Percentiles rank a stretch among this genome's conserved stretches.
Conservation (phyloP, 306 rosid genomes). For the Cicer yamashitae region DNA sequence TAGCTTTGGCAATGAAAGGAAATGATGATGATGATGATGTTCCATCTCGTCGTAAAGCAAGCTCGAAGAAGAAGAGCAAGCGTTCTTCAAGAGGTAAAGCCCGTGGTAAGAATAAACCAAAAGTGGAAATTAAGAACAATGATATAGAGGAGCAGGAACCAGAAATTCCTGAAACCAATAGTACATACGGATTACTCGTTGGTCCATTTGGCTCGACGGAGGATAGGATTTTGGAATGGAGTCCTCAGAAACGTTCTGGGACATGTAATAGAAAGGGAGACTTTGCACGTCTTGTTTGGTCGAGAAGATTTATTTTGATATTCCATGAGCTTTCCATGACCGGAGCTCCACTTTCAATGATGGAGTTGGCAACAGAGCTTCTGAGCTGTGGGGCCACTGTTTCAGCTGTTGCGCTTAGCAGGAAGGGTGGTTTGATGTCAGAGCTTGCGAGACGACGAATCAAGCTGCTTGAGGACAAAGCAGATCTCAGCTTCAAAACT, state of each 20-base stretch:
- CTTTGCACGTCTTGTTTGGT: constrained; percentile 95
- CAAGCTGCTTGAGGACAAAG: constrained; percentile 92
- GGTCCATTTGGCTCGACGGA: constrained; percentile 85
- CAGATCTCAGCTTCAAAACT: constrained; percentile 86
- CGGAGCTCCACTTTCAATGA: constrained; percentile 96
- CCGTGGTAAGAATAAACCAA: constrained; percentile 56
- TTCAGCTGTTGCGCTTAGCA: constrained; percentile 94
- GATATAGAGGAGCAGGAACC: constrained; percentile 72
- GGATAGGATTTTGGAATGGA: constrained; percentile 89
- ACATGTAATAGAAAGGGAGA: constrained; percentile 93
- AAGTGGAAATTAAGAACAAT: constrained; percentile 46
- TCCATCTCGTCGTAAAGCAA: constrained; percentile 55
- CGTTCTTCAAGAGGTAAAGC: constrained; percentile 56
- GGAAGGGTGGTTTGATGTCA: constrained; percentile 93
- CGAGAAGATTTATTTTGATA: constrained; percentile 87
- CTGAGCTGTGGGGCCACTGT: constrained; percentile 97
- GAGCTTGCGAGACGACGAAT: constrained; percentile 90
- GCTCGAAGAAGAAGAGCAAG: constrained; percentile 68
- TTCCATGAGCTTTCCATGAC: constrained; percentile 98
- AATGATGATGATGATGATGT: constrained; percentile 27
- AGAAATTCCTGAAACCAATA: constrained; percentile 73
- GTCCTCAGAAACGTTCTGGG: constrained; percentile 86
- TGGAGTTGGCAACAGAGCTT: constrained; percentile 97
- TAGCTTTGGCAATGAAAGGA: constrained; percentile 62
- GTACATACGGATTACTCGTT: constrained; percentile 80